Base-by-base conservation (phyloP, 495 filamentous ascomycete genomes). In the Letharia columbiana region DNA sequence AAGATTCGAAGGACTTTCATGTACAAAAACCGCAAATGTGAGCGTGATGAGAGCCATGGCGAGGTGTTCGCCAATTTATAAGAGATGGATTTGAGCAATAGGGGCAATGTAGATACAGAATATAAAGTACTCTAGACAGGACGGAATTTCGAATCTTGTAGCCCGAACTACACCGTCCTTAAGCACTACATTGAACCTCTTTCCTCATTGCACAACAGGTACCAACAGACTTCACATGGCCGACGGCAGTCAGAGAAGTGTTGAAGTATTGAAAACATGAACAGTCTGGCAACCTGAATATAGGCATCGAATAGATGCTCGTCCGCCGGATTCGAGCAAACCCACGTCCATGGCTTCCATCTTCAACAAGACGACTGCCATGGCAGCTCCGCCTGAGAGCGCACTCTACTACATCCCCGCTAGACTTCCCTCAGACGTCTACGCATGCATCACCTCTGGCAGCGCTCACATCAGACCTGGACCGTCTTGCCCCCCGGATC, bases 401-500 rank as follows among this genome's bases (percentile, higher is more conserved):
- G 12, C 40, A 60, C 13, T 61, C 64, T 61, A 66, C 58, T 41
- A 13, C 42, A 37, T 12, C 28, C 5, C 40, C 52, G 11, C 20
- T 33, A 20, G 63, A 23, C 12, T 33, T 8, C 2, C n/a, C 64
- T 17, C 64, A 66, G 2, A 18, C n/a, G 6, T 37, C 44, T 6
- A 18, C 18, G 2, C 42, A 39, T 33, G 37, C 7, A 15, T 42
- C 64, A 35, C 10, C 86, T 76, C 74, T 91, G 44, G 84, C 82
- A 28, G 81, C 84, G 15, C 87, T 98, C 37, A 89, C 84, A 17
- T 81, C 79, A 42, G 92, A 99, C 72, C 79, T 98, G 50, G 95
- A 98, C 73, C 88, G 83, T 69, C 87, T 98, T 66, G 89, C 91
- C 11, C 94, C 94, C 31, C 86, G 90, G 45, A 96, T 99, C 71